Evolutionary conservation across 2,329 filamentous ascomycete species (phyloP).

Genomic region (Aureobasidium sp.): DNA sequence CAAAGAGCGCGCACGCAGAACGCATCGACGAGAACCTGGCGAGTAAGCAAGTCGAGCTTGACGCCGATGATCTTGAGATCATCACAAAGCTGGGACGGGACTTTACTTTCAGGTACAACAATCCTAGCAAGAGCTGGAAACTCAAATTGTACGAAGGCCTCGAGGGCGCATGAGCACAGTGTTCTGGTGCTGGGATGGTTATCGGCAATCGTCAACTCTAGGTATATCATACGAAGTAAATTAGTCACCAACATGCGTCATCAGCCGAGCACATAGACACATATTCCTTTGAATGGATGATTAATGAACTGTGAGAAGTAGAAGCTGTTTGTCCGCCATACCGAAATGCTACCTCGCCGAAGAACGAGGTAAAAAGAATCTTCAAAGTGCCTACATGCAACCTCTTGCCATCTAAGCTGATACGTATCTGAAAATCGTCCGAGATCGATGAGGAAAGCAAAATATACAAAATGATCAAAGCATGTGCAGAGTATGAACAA

Average conservation of each 20-base stretch:
- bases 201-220: too few species aligned
- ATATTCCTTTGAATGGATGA: too few species aligned
- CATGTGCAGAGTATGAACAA: constrained; percentile 6
- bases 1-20: constrained; percentile 41
- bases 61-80: constrained; percentile 32
- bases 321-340: background rate
- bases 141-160: constrained; percentile 38
- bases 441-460: background rate
- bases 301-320: background rate
- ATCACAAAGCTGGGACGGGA: constrained; percentile 31
- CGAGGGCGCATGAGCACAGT: constrained; percentile 25
- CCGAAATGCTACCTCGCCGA: background rate
- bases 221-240: too few species aligned
- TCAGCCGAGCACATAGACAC: too few species aligned
- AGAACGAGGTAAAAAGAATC: background rate
- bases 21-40: constrained; percentile 42
- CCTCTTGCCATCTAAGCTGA: background rate
- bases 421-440: background rate
- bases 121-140: constrained; percentile 37
- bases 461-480: background rate
- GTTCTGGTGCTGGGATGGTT: background rate
- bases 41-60: constrained; percentile 31
- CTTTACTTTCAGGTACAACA: constrained; percentile 33
- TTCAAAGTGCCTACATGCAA: background rate
- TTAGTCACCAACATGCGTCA: too few species aligned